Base-by-base conservation (phyloP, 2,329 filamentous ascomycete species). In the Geosmithia morbida region DNA sequence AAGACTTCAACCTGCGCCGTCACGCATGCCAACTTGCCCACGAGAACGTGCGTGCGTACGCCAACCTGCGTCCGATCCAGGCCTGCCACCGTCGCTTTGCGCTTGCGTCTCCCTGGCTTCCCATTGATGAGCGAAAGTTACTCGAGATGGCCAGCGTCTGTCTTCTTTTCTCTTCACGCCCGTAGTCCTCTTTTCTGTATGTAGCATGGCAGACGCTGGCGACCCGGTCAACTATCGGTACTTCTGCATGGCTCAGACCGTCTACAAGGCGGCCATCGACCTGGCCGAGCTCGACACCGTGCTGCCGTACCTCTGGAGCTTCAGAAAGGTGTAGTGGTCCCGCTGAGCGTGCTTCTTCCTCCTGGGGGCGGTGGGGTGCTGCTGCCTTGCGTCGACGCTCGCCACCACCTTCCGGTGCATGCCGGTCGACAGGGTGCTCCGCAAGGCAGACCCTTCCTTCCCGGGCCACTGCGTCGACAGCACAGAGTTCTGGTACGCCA, bases 401-500 rank as follows among this genome's bases (percentile, higher is more conserved):
- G 53, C 51, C 47, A 56, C 52, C 7, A 52, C 61, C 29, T 59
- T 55, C 52, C 53, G 61, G 51, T 57, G 58, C 53, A 47, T 48
- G 30, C 57, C 54, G 50, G 57, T 75, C 22, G 48, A 54, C 1
- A 60, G 61, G 17, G 63, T 66, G 2, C 74, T 67, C 62, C 58
- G 71, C 51, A 65, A 64, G 48, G 33, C 33, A 3, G 33, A 37
- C 14, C 33, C 33, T 11, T 53, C 52, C 2, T 52, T 65, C 20
- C 54, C 58, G 0, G 70, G 68, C 1, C 59, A 54, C 2, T 74
- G 69, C 56, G 66, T 73, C 52, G 60, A 66, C 49, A 59, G 65
- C 30, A 62, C 62, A 7, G 58, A 57, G 2, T 67, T 69, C 51
- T 74, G 69, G 69, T 67, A 68, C 49, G 63, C 67, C 44, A 72